Percentiles rank a stretch among this genome's conserved stretches.
Conservation (phyloP, 768 basidiomycete species). For the Coprinellus micaceus region DNA sequence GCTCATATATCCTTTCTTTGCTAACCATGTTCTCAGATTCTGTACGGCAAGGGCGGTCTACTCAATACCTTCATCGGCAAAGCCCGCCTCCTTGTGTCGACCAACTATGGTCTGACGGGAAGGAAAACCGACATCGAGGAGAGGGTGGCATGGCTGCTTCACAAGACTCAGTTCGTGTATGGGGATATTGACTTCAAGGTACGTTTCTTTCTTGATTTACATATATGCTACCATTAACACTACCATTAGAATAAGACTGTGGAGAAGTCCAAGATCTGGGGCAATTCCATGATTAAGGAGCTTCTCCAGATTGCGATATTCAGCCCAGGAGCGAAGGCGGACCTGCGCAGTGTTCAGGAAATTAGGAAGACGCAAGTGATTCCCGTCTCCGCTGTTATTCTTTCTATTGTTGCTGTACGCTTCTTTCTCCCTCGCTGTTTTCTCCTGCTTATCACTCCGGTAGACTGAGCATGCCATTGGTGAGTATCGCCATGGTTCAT, state of each 20-base stretch:
- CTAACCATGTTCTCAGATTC: not conserved
- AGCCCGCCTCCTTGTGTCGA: not conserved
- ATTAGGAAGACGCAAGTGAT: not conserved
- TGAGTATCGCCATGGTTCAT: not conserved
- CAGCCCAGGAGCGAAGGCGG: not conserved
- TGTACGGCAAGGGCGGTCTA: not conserved
- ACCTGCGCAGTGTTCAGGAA: not conserved
- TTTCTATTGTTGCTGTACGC: not conserved
- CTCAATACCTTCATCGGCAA: not conserved
- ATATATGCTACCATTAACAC: not conserved
- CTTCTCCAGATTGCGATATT: not conserved
- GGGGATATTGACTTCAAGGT: not conserved
- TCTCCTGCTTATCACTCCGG: conserved; percentile 9
- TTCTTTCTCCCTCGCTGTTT: not conserved
- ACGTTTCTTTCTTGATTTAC: conserved; percentile 14
- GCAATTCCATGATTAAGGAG: not conserved
- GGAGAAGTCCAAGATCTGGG: not conserved
- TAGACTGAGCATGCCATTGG: not conserved
- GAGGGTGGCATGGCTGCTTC: not conserved
- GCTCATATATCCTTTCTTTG: not conserved
- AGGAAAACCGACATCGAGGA: not conserved
- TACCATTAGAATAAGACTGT: not conserved
- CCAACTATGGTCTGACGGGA: not conserved
- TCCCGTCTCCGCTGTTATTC: not conserved
- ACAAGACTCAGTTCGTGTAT: not conserved